phyloP scores from a whole-genome alignment of 805 yeast genomes.

The Ogataea henricii region DNA sequence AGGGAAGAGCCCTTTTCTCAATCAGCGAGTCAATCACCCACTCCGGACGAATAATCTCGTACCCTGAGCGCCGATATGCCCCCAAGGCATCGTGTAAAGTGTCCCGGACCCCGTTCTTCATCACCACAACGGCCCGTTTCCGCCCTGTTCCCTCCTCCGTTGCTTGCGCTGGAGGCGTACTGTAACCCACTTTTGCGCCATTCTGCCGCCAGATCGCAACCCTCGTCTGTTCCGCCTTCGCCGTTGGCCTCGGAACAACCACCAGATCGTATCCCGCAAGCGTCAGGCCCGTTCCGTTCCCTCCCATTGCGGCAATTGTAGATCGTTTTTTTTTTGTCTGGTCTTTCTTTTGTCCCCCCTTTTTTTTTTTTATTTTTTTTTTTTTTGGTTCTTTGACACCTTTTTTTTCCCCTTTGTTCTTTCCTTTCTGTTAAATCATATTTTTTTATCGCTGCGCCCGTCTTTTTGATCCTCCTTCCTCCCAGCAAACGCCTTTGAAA shows the following conservation, averaged over 20 bases:
- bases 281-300: neutral
- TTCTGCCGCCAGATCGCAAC: constrained; percentile 27
- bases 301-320: neutral
- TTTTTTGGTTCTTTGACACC: neutral
- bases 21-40: constrained; percentile 21
- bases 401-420: constrained; percentile 1
- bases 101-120: neutral
- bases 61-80: neutral
- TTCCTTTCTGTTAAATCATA: neutral
- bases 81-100: neutral
- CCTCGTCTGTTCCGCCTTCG: constrained; percentile 20
- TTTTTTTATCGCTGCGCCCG: neutral
- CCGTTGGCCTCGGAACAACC: constrained; percentile 21
- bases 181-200: constrained; percentile 29
- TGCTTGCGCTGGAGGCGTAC: too few species aligned
- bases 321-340: neutral
- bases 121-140: neutral
- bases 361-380: neutral
- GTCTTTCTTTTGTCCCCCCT: neutral
- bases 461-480: neutral
- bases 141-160: too few species aligned
- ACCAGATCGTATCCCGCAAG: constrained; percentile 21
- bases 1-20: constrained; percentile 5
- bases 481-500: neutral
- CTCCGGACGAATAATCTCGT: constrained; percentile 12